Evolutionary conservation across 805 yeast species (phyloP).

Genomic region (Teunomyces aglyptinius): DNA sequence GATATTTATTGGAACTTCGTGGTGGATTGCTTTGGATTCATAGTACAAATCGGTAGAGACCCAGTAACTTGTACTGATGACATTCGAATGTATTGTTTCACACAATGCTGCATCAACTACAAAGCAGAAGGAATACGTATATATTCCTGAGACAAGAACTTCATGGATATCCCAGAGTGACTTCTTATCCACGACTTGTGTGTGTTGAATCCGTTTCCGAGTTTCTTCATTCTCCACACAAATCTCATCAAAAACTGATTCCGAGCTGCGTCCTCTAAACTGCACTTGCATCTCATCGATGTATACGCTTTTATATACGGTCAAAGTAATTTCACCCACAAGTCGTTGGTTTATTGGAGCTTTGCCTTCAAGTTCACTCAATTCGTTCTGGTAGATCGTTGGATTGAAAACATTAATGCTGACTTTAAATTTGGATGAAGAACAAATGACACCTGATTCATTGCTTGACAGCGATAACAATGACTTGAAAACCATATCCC

Average conservation of each 20-base stretch:
- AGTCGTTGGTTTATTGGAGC: not conserved
- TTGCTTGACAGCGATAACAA: constrained; percentile 33
- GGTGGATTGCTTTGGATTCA: not conserved
- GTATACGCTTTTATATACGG: not conserved
- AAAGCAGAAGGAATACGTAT: constrained; percentile 14
- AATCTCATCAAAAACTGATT: not conserved
- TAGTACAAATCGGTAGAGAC: not conserved
- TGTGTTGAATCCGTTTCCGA: not conserved
- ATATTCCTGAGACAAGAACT: constrained; percentile 8
- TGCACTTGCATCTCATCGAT: constrained; percentile 1
- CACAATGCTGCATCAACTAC: constrained; percentile 12
- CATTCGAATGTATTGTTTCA: constrained; percentile 8
- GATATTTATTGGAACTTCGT: not conserved
- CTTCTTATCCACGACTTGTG: not conserved
- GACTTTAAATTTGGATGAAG: constrained; percentile 14
- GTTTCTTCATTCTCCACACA: not conserved
- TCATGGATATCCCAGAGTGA: not conserved
- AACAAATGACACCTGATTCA: constrained; percentile 22
- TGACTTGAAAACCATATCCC: constrained; percentile 28
- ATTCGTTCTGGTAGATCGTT: constrained; percentile 11
- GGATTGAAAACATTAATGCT: constrained; percentile 7
- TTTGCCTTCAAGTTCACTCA: not conserved
- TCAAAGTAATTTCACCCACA: not conserved
- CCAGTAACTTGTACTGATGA: constrained; percentile 1
- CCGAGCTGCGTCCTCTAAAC: constrained; percentile 1